A percentile compares a stretch with the other conserved stretches of the same genome.
Evolutionary conservation across 768 basidiomycete genomes (phyloP).

Genomic region (Pholiota microspora): DNA sequence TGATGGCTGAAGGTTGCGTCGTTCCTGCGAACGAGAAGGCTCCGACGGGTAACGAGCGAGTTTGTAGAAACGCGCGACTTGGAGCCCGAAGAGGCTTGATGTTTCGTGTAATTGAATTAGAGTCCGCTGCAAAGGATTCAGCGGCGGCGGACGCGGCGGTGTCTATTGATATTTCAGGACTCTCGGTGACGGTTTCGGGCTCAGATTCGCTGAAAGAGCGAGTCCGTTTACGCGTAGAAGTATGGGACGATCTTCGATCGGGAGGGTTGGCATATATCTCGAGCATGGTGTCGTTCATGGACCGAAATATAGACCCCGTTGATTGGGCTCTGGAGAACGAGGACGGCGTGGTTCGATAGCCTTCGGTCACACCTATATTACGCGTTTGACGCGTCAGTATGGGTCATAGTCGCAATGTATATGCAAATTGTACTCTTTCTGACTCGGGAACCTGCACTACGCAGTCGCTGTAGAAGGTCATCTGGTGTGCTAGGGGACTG

Average conservation of each 20-base stretch:
- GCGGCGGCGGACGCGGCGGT: background rate
- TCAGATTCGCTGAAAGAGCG: conserved; percentile 27
- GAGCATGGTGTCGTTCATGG: conserved; percentile 55
- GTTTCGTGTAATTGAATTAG: conserved; percentile 21
- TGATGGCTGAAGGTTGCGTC: background rate
- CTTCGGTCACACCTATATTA: conserved; percentile 57
- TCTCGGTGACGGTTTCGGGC: background rate
- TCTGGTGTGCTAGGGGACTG: conserved; percentile 34
- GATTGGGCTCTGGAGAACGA: conserved; percentile 40
- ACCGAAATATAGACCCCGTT: conserved; percentile 45
- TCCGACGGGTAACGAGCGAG: conserved; percentile 36
- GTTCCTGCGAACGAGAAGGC: conserved; percentile 16
- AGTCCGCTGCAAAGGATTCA: background rate
- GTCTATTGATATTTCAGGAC: background rate
- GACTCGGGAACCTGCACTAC: conserved; percentile 55
- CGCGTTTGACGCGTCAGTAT: conserved; percentile 22
- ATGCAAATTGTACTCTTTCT: conserved; percentile 50
- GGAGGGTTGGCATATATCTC: conserved; percentile 35
- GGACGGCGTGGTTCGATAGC: conserved; percentile 43
- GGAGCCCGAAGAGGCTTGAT: conserved; percentile 41
- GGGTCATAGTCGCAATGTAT: background rate
- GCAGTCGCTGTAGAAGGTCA: conserved; percentile 54
- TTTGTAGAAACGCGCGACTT: conserved; percentile 29
- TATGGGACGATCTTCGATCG: conserved; percentile 5
- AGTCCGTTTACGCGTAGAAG: conserved; percentile 32